These are phyloP conservation scores for Hysterium pulicare DNA, from an alignment of 2,329 filamentous ascomycete species.

Conservation along the genomic window DNA sequence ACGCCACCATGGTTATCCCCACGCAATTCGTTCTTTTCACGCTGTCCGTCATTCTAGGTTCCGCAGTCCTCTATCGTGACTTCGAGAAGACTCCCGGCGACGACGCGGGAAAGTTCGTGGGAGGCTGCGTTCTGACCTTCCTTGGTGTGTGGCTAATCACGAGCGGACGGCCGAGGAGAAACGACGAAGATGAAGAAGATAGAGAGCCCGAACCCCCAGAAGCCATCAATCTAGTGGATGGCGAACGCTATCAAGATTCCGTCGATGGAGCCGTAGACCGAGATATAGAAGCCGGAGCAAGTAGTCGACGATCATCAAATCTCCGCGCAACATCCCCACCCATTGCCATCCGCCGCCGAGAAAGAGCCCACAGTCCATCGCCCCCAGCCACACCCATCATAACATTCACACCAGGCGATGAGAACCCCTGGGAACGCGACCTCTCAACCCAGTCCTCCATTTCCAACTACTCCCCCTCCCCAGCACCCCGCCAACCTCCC, in stretches of 20 bases:
- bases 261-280: constrained; percentile 13
- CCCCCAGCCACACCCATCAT: constrained; percentile 24
- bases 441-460: not conserved
- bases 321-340: constrained; percentile 22
- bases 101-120: constrained; percentile 79
- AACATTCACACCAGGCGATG: constrained; percentile 15
- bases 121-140: constrained; percentile 88
- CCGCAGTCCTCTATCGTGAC: constrained; percentile 88
- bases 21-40: constrained; percentile 98
- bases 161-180: constrained; percentile 64
- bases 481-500: constrained; percentile 7
- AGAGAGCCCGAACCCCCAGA: constrained; percentile 39
- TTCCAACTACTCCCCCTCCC: constrained; percentile 2
- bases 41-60: constrained; percentile 89
- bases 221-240: constrained; percentile 40
- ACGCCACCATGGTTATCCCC: constrained; percentile 96
- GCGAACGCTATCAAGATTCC: constrained; percentile 35
- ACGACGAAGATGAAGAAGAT: constrained; percentile 57
- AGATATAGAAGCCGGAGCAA: constrained; percentile 7
- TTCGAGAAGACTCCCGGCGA: constrained; percentile 77
- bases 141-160: constrained; percentile 97
- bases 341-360: constrained; percentile 14
- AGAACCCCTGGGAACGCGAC: constrained; percentile 27
- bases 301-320: constrained; percentile 23
- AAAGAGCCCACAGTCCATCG: constrained; percentile 11